Conservation (phyloP, 2,329 filamentous ascomycete genomes). For the Fusarium sp. region DNA sequence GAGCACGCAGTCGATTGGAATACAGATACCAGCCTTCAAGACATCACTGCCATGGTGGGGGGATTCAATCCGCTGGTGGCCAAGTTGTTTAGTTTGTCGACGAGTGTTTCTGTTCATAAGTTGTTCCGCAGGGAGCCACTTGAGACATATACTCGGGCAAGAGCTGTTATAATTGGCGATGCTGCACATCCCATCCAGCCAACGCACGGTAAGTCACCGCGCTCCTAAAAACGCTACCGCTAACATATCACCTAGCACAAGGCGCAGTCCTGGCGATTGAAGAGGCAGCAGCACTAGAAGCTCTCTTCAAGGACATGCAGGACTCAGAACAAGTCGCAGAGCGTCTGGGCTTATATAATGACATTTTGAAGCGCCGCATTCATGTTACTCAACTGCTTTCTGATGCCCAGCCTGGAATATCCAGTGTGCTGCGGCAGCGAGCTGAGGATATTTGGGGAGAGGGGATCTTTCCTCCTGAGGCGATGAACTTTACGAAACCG, state of each 20-base stretch:
- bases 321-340: rapidly evolving
- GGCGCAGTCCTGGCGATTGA: not conserved
- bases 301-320: not conserved
- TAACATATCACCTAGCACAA: not conserved
- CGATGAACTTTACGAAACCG: not conserved
- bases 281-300: not conserved
- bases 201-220: too few species aligned
- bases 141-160: not conserved
- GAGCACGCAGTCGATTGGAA: not conserved
- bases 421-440: rapidly evolving
- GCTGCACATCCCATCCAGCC: conserved; percentile 2
- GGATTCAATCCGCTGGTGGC: not conserved
- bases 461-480: not conserved
- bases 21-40: not conserved
- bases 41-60: not conserved
- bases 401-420: not conserved
- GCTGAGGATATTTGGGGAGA: conserved; percentile 1
- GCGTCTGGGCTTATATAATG: not conserved
- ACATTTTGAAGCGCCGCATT: not conserved
- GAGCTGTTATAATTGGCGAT: not conserved
- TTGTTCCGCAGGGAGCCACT: not conserved
- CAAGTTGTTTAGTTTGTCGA: not conserved
- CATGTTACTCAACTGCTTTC: not conserved
- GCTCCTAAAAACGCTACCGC: too few species aligned
- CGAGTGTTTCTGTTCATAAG: conserved; percentile 3